phyloP scores from a whole-genome alignment of 495 filamentous ascomycete genomes.

The Tuber calosporum region DNA sequence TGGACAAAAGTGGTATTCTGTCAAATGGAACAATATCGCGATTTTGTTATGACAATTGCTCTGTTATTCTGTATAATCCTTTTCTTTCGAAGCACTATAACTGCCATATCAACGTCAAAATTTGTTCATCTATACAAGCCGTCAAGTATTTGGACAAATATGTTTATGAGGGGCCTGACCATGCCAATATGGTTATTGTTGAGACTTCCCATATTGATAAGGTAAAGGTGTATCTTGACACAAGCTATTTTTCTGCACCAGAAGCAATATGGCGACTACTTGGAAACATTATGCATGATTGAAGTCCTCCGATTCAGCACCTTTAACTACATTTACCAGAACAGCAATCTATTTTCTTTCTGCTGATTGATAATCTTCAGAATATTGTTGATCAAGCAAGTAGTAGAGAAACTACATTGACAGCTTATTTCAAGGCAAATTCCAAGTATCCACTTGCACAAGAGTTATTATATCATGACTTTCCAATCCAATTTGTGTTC shows the following conservation, averaged over 20 bases:
- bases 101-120: not conserved
- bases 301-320: not conserved
- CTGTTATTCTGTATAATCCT: not conserved
- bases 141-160: not conserved
- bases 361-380: not conserved
- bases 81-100: not conserved
- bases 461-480: not conserved
- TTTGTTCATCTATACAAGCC: not conserved
- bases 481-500: not conserved
- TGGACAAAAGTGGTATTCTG: not conserved
- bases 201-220: not conserved
- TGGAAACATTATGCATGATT: not conserved
- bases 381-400: not conserved
- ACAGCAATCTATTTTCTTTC: not conserved
- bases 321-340: not conserved
- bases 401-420: not conserved
- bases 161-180: not conserved
- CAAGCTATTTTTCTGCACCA: not conserved
- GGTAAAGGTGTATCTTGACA: not conserved
- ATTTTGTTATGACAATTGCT: not conserved
- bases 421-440: not conserved
- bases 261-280: not conserved
- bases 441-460: not conserved
- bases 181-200: not conserved
- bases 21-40: not conserved